Base-by-base conservation (phyloP, 495 filamentous ascomycete genomes). In the Diplogelasinospora grovesii region DNA sequence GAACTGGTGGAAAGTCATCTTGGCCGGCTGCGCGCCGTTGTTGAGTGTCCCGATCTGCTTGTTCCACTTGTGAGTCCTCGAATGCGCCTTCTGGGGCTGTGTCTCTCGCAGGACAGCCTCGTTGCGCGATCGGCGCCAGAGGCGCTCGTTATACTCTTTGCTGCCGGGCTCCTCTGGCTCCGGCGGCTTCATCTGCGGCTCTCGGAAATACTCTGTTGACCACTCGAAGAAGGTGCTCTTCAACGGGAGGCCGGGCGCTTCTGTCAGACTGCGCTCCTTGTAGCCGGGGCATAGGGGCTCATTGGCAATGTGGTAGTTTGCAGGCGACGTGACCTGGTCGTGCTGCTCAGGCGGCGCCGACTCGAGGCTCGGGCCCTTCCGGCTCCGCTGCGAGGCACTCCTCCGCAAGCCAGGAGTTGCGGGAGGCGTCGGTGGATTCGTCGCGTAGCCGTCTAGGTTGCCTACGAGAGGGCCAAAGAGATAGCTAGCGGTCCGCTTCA, bases 161-260 rank as follows among this genome's bases (percentile, higher is more conserved):
- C 86, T 94, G 9, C 92, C 92, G 15, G 92, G 92, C 61, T 99
- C 92, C 45, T 99, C 92, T 19, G 89, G 84, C 51, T 99, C 92
- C 37, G 82, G 86, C 10, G 86, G 81, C 54, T 90, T 92, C 92
- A 99, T 99, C 63, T 99, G 92, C 28, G 93, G 93, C 61, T 99
- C 89, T 29, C 92, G 86, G 75, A 96, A 99, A 59, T 99, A 97
- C 67, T 96, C 90, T 47, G 87, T 89, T 1, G 89, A 93, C 86
- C 88, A 99, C 41, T 93, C 86, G 48, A 93, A 69, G 64, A 97
- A 96, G 15, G 75, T 79, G 54, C 86, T 94, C 33, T 73, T 71
- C 16, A 98, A 45, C 1, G 92, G 90, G 15, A 97, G 70, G 18
- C 55, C 55, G 11, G 84, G 82, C 19, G 61, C 30, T 41, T 74